A percentile compares a stretch with the other conserved stretches of the same genome.
These are phyloP conservation scores for Vicia faba DNA, from an alignment of 306 rosid genomes.

Conservation along the genomic window DNA sequence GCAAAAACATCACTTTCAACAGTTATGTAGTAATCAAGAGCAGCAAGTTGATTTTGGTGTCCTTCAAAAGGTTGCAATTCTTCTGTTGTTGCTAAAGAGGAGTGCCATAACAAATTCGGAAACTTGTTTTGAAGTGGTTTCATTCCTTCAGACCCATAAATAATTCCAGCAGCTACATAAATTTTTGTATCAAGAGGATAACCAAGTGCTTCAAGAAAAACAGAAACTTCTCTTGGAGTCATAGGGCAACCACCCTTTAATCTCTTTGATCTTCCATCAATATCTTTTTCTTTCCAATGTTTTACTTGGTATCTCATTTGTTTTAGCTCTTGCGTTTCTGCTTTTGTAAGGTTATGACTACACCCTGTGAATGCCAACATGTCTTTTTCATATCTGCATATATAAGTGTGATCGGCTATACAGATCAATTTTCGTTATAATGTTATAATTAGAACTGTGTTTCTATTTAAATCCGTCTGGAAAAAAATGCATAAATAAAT, in stretches of 20 bases:
- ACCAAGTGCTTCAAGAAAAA: constrained; percentile 69
- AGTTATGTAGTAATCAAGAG: constrained; percentile 65
- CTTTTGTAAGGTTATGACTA: constrained; percentile 53
- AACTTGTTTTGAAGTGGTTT: constrained; percentile 46
- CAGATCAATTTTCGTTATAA: no score
- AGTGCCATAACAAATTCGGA: constrained; percentile 52
- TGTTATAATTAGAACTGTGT: no score
- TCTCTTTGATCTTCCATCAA: constrained; percentile 47
- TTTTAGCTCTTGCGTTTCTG: constrained; percentile 46
- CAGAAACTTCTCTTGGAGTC: constrained; percentile 78
- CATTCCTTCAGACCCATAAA: constrained; percentile 56
- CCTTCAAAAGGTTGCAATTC: constrained; percentile 54
- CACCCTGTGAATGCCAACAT: constrained; percentile 86
- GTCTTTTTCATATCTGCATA: constrained; percentile 72
- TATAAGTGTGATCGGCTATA: no score
- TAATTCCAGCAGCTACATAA: constrained; percentile 58
- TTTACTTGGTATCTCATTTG: constrained; percentile 47
- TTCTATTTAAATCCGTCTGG: no score
- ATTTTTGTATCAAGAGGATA: constrained; percentile 61
- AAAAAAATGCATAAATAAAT: no score
- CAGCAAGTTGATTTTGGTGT: constrained; percentile 64
- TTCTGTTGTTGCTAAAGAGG: constrained; percentile 57
- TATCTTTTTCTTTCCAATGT: constrained; percentile 70
- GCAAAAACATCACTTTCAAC: constrained; percentile 67
- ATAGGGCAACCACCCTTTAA: constrained; percentile 63